These are phyloP conservation scores for Mycena indigotica DNA, from an alignment of 768 basidiomycete genomes.

Conservation along the genomic window DNA sequence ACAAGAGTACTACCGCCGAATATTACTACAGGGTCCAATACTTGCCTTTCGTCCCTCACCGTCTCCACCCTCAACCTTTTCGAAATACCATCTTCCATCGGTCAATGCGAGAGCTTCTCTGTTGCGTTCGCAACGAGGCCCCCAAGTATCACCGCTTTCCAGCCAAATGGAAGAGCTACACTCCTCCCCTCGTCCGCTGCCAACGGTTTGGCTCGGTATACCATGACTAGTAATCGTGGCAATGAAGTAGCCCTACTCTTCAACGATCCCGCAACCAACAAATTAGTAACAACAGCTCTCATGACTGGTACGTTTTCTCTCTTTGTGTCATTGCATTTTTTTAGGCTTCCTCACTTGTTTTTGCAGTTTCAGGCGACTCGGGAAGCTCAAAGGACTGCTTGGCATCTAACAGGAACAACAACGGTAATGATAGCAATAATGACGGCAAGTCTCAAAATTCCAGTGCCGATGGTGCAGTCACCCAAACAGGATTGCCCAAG, in stretches of 20 bases:
- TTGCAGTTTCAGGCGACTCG: conserved; percentile 33
- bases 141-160: conserved; percentile 42
- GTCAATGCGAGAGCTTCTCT: conserved; percentile 54
- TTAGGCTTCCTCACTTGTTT: neutral
- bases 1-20: conserved; percentile 41
- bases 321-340: conserved; percentile 5
- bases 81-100: conserved; percentile 33
- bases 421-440: neutral
- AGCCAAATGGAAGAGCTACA: conserved; percentile 36
- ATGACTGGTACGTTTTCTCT: conserved; percentile 38
- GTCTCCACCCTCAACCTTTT: conserved; percentile 30
- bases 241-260: conserved; percentile 47
- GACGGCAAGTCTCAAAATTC: neutral
- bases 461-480: neutral
- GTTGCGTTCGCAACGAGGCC: conserved; percentile 44
- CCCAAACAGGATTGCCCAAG: conserved; percentile 16
- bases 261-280: conserved; percentile 37
- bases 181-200: conserved; percentile 30
- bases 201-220: conserved; percentile 43
- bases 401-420: neutral
- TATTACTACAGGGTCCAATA: conserved; percentile 39
- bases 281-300: conserved; percentile 44
- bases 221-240: conserved; percentile 41
- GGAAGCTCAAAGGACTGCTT: conserved; percentile 2
- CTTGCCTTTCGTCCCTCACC: conserved; percentile 4